Evolutionary conservation across 2,329 filamentous ascomycete genomes (phyloP).

Genomic region (Sclerotiophoma versabilis): DNA sequence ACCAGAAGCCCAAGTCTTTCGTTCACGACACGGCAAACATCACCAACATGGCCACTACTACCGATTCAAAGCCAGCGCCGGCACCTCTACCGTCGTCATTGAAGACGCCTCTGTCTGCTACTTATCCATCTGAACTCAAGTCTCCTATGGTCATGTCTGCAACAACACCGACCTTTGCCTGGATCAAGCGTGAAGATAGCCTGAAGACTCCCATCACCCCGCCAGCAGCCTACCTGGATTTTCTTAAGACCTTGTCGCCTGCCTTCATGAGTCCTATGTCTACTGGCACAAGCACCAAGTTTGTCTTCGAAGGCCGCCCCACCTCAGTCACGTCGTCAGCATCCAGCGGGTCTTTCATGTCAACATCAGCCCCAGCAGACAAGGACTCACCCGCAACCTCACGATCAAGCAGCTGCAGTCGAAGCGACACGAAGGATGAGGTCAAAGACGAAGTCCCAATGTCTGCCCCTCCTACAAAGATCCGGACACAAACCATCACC

Average conservation of each 20-base stretch:
- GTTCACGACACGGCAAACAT: constrained; percentile 32
- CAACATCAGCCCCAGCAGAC: constrained; percentile 43
- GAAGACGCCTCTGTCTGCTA: constrained; percentile 68
- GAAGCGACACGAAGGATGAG: constrained; percentile 34
- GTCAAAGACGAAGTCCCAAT: constrained; percentile 48
- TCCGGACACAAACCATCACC: constrained; percentile 61
- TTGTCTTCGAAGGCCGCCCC: constrained; percentile 55
- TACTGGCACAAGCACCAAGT: constrained; percentile 62
- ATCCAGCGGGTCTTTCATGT: constrained; percentile 46
- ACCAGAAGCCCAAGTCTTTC: constrained; percentile 39
- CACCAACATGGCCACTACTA: constrained; percentile 49
- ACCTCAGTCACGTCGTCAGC: constrained; percentile 48
- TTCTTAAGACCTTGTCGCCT: constrained; percentile 80
- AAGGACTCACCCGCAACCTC: constrained; percentile 47
- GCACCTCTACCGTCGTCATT: constrained; percentile 42
- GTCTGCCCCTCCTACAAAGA: constrained; percentile 53
- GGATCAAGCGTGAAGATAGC: constrained; percentile 71
- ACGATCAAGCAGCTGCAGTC: constrained; percentile 49
- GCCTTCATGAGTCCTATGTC: constrained; percentile 73
- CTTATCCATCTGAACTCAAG: constrained; percentile 59
- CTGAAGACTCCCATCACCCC: constrained; percentile 88
- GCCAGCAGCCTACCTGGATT: constrained; percentile 88
- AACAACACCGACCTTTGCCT: constrained; percentile 55
- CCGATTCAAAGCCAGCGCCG: constrained; percentile 51
- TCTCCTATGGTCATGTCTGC: constrained; percentile 68